phyloP scores from a whole-genome alignment of 1,139 yeast genomes.

The Kodamaea arcana region DNA sequence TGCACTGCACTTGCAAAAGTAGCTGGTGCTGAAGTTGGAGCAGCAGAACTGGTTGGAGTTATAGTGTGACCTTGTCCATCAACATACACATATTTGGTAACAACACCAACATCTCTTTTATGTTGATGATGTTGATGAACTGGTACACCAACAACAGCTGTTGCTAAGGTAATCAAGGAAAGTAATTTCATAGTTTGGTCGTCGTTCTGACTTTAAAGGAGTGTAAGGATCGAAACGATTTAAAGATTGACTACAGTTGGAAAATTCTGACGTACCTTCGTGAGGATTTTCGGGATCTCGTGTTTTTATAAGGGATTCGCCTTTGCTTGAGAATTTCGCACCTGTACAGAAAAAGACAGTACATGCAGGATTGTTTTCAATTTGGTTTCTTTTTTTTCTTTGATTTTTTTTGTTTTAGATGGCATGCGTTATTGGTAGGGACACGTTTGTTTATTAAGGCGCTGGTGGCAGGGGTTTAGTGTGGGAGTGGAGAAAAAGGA shows the following conservation, averaged over 20 bases:
- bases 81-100: slow-evolving; percentile 17
- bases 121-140: slow-evolving; percentile 16
- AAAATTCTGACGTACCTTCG: background rate
- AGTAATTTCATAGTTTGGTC: slow-evolving; percentile 15
- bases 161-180: slow-evolving; percentile 17
- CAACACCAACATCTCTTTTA: slow-evolving; percentile 13
- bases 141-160: slow-evolving; percentile 17
- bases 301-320: background rate
- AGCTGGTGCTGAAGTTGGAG: slow-evolving; percentile 11
- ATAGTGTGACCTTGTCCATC: slow-evolving; percentile 16
- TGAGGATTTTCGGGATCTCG: background rate
- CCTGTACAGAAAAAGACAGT: background rate
- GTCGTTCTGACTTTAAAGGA: slow-evolving; percentile 5
- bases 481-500: too few relatives aligned
- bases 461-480: too few relatives aligned
- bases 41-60: slow-evolving; percentile 17
- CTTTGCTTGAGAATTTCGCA: background rate
- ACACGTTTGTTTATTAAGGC: background rate
- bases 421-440: background rate
- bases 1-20: slow-evolving; percentile 20
- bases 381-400: background rate
- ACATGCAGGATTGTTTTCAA: background rate
- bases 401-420: background rate
- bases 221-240: slow-evolving; percentile 2
- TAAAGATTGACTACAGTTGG: slow-evolving; percentile 25